A percentile compares a stretch with the other conserved stretches of the same genome.
Conservation (phyloP, 176 grass and related monocot genomes). For the Ampelocalamus luodianensis region DNA sequence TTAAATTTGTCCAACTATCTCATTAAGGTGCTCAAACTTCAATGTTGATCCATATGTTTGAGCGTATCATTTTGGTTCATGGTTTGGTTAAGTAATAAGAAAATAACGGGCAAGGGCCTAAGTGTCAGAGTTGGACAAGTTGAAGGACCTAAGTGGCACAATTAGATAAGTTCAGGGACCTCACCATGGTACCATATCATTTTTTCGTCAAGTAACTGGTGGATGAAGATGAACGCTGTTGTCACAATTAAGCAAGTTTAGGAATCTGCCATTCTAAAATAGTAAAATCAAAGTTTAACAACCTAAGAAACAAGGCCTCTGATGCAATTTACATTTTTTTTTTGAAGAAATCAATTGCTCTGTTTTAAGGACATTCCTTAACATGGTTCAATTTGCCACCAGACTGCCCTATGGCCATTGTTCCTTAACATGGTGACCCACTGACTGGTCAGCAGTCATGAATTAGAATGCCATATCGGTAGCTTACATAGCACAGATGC, state of each 20-base stretch:
- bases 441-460: neutral
- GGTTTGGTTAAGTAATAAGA: neutral
- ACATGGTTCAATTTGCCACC: neutral
- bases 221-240: neutral
- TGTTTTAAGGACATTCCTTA: neutral
- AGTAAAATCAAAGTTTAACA: neutral
- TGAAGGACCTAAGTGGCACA: neutral
- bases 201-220: neutral
- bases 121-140: neutral
- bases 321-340: neutral
- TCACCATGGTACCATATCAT: neutral
- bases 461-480: neutral
- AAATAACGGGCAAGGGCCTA: neutral
- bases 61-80: neutral
- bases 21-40: neutral
- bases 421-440: conserved; percentile 2
- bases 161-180: neutral
- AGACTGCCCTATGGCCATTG: neutral
- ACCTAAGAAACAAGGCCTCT: neutral
- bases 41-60: neutral
- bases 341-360: neutral
- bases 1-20: neutral
- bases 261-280: neutral
- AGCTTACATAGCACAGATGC: neutral
- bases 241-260: neutral